Percentiles rank a stretch among this genome's conserved stretches.
phyloP scores from a whole-genome alignment of 768 basidiomycete species.

The Crepidotus variabilis region DNA sequence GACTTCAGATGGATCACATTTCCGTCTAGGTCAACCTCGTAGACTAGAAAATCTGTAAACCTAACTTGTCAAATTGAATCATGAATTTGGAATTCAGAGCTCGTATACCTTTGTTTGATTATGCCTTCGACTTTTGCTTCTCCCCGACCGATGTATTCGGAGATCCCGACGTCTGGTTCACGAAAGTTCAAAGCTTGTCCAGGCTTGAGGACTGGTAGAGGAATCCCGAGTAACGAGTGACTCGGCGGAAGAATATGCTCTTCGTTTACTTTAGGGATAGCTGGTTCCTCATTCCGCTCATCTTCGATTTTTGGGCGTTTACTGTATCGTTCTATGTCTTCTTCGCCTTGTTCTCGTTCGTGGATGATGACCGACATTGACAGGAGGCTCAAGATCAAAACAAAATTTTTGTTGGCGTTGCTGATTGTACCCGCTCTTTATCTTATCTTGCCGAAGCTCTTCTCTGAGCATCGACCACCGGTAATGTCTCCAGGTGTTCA shows the following conservation, averaged over 20 bases:
- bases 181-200: conserved; percentile 54
- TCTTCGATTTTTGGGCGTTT: conserved; percentile 41
- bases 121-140: conserved; percentile 81
- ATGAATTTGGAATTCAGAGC: not conserved
- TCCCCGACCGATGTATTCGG: conserved; percentile 73
- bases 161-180: conserved; percentile 88
- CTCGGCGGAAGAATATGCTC: conserved; percentile 66
- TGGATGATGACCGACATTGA: conserved; percentile 37
- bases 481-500: not conserved
- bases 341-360: conserved; percentile 51
- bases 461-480: conserved; percentile 3
- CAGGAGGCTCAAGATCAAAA: conserved; percentile 6
- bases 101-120: conserved; percentile 88
- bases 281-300: conserved; percentile 8
- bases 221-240: conserved; percentile 61
- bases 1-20: conserved; percentile 80
- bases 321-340: conserved; percentile 36
- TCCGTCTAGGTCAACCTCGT: conserved; percentile 80
- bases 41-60: conserved; percentile 96
- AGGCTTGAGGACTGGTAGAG: conserved; percentile 43
- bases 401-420: not conserved
- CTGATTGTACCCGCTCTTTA: conserved; percentile 7
- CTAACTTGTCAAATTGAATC: conserved; percentile 33
- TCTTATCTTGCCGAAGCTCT: conserved; percentile 15
- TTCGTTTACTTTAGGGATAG: conserved; percentile 4